Conservation (phyloP, 2,329 filamentous ascomycete genomes). For the Penicillium psychrosexuale region DNA sequence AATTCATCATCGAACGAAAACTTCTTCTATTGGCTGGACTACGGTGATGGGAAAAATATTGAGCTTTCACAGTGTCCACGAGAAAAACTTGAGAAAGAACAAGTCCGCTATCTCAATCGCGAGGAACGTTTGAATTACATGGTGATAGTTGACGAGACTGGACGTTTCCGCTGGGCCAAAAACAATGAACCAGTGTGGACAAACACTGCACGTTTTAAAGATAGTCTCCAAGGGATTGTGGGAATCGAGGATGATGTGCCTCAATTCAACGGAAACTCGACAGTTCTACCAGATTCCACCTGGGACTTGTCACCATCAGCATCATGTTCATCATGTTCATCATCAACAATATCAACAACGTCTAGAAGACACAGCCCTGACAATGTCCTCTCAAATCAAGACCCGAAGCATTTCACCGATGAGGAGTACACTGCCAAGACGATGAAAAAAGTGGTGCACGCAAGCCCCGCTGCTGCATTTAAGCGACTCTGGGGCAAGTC, state of each 20-base stretch:
- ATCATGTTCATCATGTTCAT: not conserved
- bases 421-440: slow-evolving; percentile 61
- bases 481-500: slow-evolving; percentile 71
- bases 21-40: slow-evolving; percentile 92
- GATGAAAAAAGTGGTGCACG: slow-evolving; percentile 60
- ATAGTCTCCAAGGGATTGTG: slow-evolving; percentile 74
- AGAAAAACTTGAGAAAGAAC: slow-evolving; percentile 70
- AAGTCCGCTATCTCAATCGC: slow-evolving; percentile 76
- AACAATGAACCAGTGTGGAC: slow-evolving; percentile 76
- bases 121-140: slow-evolving; percentile 81
- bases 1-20: slow-evolving; percentile 73
- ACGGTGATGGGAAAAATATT: slow-evolving; percentile 68
- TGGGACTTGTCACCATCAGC: not conserved
- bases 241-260: slow-evolving; percentile 60
- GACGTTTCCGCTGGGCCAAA: slow-evolving; percentile 82
- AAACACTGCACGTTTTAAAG: slow-evolving; percentile 64
- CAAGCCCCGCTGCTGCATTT: slow-evolving; percentile 69
- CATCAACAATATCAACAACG: slow-evolving; percentile 27
- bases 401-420: slow-evolving; percentile 60
- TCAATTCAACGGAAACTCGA: slow-evolving; percentile 44
- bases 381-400: slow-evolving; percentile 10
- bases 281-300: not conserved
- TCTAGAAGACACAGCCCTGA: slow-evolving; percentile 5
- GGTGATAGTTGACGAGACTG: slow-evolving; percentile 69
- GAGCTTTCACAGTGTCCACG: slow-evolving; percentile 71